Evolutionary conservation across 306 rosid genomes (phyloP), one percentile per base, ranked within the genome.

Genomic region (Astragalus membranaceus): DNA sequence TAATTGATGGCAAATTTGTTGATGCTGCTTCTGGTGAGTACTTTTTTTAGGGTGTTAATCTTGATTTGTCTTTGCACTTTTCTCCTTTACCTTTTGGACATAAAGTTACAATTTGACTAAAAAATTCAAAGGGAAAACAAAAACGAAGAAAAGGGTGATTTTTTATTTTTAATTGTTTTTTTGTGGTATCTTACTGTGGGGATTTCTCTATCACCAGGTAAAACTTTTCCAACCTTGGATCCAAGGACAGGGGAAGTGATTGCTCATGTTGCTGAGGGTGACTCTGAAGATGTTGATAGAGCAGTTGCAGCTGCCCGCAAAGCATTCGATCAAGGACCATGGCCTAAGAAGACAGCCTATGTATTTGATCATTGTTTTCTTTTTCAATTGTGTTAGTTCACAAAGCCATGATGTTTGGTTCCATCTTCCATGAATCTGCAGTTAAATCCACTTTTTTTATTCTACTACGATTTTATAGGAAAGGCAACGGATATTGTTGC

Each of bases 321-420:
- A 77, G 98, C 98, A 37, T 94, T 94, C 37, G 97, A 90, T 75
- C 83, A 82, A 56, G 98, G 95, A 14, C 97, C 98, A 41, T 94
- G 98, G 98, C 95, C 97, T 49, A 94, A 20, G 83, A 80, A 90
- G 91, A 52, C 97, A 60, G 96, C 97, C 48, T 94, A 94, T 85
- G 97, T 94, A 66, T 75, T 64, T 59, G 26, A 62, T 58, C 70
- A 51, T 30, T 68, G 37, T 16, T 41, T 17, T 6, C 50, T 13
- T 67, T 63, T 15, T 53, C 13, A 4, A 2, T 76, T 76, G 48
- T 48, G 4, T 63, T 46, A 1, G 11, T 56, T 36, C 30, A 33
- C 48, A 12, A 53, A 42, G 20, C 10, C 10, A 3, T 59, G 49
- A 60, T 50, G 17, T 70, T 64, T 76, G 63, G 44, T 61, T 59